A percentile compares a stretch with the other conserved stretches of the same genome.
Conservation (phyloP, 768 basidiomycete genomes). For the Xanthoconium stramineum region DNA sequence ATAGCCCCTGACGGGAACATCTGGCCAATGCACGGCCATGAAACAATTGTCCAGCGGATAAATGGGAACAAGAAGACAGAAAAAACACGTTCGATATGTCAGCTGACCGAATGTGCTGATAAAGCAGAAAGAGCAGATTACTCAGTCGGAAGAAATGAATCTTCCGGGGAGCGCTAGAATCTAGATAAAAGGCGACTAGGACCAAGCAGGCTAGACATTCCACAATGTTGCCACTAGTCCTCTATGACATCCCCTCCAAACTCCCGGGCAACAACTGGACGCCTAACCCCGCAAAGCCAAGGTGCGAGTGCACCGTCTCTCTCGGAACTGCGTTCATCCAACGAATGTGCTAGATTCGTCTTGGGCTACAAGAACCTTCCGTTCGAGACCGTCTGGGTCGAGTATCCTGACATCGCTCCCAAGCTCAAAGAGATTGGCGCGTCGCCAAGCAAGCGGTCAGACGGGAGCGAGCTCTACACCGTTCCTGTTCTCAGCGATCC, state of each 20-base stretch:
- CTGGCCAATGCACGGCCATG: too few species aligned
- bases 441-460: constrained; percentile 10
- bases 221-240: constrained; percentile 27
- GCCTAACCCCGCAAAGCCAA: constrained; percentile 38
- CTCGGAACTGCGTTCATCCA: neutral
- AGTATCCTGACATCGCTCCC: constrained; percentile 32
- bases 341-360: constrained; percentile 22
- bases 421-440: constrained; percentile 27
- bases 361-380: constrained; percentile 33
- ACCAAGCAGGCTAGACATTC: neutral
- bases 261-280: constrained; percentile 33
- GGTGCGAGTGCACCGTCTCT: constrained; percentile 17
- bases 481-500: constrained; percentile 35
- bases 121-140: neutral
- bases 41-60: too few species aligned
- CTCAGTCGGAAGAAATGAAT: neutral
- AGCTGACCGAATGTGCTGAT: constrained; percentile 3
- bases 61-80: neutral
- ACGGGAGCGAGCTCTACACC: constrained; percentile 27
- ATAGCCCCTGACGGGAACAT: neutral
- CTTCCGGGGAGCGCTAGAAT: neutral
- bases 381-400: constrained; percentile 33
- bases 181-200: too few species aligned
- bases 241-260: constrained; percentile 37
- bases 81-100: neutral